Evolutionary conservation across 202 grass and related monocot genomes (phyloP).

Genomic region (Panicum virgatum): DNA sequence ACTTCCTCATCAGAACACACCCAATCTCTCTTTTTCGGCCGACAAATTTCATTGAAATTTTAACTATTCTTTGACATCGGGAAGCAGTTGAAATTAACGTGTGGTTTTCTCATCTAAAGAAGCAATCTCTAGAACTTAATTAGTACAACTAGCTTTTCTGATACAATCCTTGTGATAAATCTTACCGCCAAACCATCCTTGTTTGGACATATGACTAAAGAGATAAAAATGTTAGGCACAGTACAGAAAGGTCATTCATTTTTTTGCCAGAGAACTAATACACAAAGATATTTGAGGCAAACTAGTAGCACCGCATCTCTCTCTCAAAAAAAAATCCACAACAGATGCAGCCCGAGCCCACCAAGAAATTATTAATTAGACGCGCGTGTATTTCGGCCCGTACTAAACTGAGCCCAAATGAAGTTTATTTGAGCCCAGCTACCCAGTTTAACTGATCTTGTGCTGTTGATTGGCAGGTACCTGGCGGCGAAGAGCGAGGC

Average conservation of each 20-base stretch:
- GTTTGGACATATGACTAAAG: background rate
- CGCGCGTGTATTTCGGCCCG: background rate
- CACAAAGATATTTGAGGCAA: background rate
- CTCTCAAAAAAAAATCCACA: too few species aligned
- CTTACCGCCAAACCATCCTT: background rate
- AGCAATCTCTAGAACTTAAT: too few species aligned
- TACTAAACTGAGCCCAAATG: background rate
- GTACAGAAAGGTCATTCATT: background rate
- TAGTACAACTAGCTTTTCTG: background rate
- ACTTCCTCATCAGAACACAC: background rate
- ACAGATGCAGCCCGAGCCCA: background rate
- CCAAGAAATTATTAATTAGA: background rate
- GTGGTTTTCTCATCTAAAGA: background rate
- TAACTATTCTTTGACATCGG: background rate
- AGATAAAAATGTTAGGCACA: too few species aligned
- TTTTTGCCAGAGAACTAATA: background rate
- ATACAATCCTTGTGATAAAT: background rate
- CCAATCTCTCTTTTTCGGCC: background rate
- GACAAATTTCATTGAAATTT: background rate
- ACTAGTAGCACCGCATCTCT: background rate
- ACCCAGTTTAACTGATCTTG: too few species aligned
- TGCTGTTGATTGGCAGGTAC: constrained; percentile 58
- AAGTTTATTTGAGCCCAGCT: background rate
- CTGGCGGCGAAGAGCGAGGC: constrained; percentile 93
- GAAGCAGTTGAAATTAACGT: background rate